Evolutionary conservation across 2,329 filamentous ascomycete species (phyloP).

Genomic region (Harringtonia aguacate): DNA sequence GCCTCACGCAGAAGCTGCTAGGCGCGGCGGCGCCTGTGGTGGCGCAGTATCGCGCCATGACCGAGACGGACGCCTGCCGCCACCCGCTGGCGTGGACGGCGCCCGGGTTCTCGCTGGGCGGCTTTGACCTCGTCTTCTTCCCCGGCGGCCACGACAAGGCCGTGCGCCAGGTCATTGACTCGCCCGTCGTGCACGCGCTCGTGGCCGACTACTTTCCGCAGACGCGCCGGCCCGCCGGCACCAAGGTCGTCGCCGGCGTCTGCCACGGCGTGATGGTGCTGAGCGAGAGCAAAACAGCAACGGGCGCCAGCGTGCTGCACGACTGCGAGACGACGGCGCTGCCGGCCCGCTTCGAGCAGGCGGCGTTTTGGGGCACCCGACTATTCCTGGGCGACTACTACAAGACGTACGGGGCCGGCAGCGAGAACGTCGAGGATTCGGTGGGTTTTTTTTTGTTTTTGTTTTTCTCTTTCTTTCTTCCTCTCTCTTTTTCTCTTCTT

Average conservation of each 20-base stretch:
- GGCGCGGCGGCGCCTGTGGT: constrained; percentile 32
- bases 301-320: constrained; percentile 34
- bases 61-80: constrained; percentile 27
- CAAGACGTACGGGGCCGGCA: constrained; percentile 42
- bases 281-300: constrained; percentile 25
- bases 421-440: constrained; percentile 34
- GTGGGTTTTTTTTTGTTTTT: constrained; percentile 20
- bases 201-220: constrained; percentile 35
- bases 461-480: too few relatives aligned
- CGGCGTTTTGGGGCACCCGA: constrained; percentile 36
- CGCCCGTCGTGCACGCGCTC: constrained; percentile 29
- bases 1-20: constrained; percentile 66
- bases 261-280: constrained; percentile 44
- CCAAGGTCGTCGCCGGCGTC: constrained; percentile 34
- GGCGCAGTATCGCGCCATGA: constrained; percentile 32
- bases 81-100: constrained; percentile 33
- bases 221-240: constrained; percentile 19
- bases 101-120: constrained; percentile 29
- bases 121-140: constrained; percentile 37
- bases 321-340: constrained; percentile 37
- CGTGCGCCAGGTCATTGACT: constrained; percentile 40
- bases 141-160: constrained; percentile 43
- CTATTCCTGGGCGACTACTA: constrained; percentile 42
- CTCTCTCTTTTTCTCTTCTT: neutral
- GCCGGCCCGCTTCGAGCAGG: constrained; percentile 35